Evolutionary conservation across 2,329 filamentous ascomycete genomes (phyloP).

Genomic region (Phyllosticta capitalensis): DNA sequence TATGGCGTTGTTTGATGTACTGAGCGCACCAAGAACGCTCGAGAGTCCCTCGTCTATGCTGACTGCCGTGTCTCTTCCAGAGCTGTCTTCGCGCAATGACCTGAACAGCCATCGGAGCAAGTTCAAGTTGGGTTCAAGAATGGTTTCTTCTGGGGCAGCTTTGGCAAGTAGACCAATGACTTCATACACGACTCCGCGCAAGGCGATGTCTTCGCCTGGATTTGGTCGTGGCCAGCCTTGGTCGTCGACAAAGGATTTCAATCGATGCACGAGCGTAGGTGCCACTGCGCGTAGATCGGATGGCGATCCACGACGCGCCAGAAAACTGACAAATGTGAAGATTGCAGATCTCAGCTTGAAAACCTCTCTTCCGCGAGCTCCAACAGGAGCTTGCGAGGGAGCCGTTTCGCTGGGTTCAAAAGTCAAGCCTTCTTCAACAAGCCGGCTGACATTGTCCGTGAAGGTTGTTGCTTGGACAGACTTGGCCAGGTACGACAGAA

Average conservation of each 20-base stretch:
- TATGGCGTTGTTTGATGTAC: slow-evolving; percentile 33
- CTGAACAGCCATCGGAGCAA: slow-evolving; percentile 70
- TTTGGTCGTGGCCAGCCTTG: slow-evolving; percentile 73
- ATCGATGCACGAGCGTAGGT: slow-evolving; percentile 54
- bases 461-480: slow-evolving; percentile 66
- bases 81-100: slow-evolving; percentile 71
- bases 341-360: slow-evolving; percentile 72
- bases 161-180: slow-evolving; percentile 73
- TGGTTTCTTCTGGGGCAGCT: slow-evolving; percentile 50
- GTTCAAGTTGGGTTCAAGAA: slow-evolving; percentile 43
- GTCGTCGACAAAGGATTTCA: slow-evolving; percentile 64
- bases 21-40: slow-evolving; percentile 53
- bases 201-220: slow-evolving; percentile 46
- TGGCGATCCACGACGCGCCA: slow-evolving; percentile 61
- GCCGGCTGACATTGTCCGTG: slow-evolving; percentile 55
- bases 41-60: slow-evolving; percentile 86
- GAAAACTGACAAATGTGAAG: slow-evolving; percentile 80
- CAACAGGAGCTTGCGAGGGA: slow-evolving; percentile 34
- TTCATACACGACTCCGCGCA: slow-evolving; percentile 79
- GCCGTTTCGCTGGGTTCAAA: slow-evolving; percentile 15
- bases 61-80: slow-evolving; percentile 62
- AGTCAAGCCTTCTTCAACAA: slow-evolving; percentile 49
- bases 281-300: slow-evolving; percentile 57
- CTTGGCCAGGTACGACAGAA: slow-evolving; percentile 66
- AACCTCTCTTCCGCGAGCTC: slow-evolving; percentile 52